These are phyloP conservation scores for Apiotrichum porosum DNA, from an alignment of 1,284 basidiomycete species.

Conservation along the genomic window DNA sequence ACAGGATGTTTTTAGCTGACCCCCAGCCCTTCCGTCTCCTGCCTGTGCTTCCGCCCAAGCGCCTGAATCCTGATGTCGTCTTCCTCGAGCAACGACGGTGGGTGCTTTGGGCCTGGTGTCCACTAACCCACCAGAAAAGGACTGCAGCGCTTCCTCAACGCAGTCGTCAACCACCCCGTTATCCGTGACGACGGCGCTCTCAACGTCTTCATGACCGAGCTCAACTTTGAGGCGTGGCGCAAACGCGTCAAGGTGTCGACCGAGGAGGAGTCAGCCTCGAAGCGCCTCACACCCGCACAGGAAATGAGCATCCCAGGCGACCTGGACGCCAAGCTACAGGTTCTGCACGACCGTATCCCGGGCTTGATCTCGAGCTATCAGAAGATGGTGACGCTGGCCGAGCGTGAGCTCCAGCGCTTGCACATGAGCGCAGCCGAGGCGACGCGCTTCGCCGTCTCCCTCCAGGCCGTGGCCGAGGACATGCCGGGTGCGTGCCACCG, in stretches of 20 bases:
- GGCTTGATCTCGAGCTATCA: slow-evolving; percentile 73
- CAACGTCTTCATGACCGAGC: slow-evolving; percentile 71
- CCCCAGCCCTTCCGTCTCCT: slow-evolving; percentile 84
- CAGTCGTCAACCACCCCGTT: slow-evolving; percentile 80
- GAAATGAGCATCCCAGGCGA: slow-evolving; percentile 90
- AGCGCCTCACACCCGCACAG: slow-evolving; percentile 72
- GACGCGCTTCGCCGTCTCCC: slow-evolving; percentile 69
- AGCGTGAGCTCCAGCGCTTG: slow-evolving; percentile 76
- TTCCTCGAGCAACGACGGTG: slow-evolving; percentile 84
- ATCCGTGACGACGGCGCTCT: slow-evolving; percentile 80
- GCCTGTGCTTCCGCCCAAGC: slow-evolving; percentile 81
- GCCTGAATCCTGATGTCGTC: slow-evolving; percentile 76
- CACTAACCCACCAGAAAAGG: slow-evolving; percentile 58
- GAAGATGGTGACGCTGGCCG: slow-evolving; percentile 78
- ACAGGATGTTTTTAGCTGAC: not conserved
- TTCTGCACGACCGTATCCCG: slow-evolving; percentile 46
- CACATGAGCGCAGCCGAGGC: slow-evolving; percentile 82
- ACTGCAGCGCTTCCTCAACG: slow-evolving; percentile 72
- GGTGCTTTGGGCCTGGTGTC: slow-evolving; percentile 9
- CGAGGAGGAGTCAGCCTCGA: slow-evolving; percentile 79
- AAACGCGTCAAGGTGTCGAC: slow-evolving; percentile 59
- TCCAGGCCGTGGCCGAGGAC: slow-evolving; percentile 68
- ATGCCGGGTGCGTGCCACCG: slow-evolving; percentile 41
- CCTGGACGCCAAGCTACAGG: slow-evolving; percentile 76
- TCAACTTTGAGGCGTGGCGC: slow-evolving; percentile 78